Evolutionary conservation across 345 rosid genomes (phyloP), one percentile per base, ranked within the genome.

Genomic region (Linum tenue): DNA sequence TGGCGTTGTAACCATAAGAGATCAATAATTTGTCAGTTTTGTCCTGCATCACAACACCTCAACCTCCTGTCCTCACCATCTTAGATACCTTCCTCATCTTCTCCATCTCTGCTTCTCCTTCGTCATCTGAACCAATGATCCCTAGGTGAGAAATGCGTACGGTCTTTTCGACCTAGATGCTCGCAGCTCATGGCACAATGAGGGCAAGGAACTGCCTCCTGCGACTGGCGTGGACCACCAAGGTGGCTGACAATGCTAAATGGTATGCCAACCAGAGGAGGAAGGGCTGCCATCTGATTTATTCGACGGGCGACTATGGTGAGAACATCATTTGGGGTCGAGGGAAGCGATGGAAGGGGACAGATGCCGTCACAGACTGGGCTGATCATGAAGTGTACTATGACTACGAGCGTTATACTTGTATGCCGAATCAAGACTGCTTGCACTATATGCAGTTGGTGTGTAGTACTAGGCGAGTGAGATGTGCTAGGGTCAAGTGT

Each of bases 141-240:
- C 53, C 1, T 48, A 48, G 14, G 53, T 12, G 53, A 2, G 14
- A 3, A 48, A 6, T 48, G 53, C 53, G 53, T 48, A 12, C 0
- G 14, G 14, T 9, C 5, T 4, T 41, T 1, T 8, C 5, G 44
- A 41, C 0, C 44, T 8, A 41, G 9, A 4, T 41, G 9, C 1
- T 41, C 0, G 44, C 44, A 4, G 44, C 78, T 10, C 76, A 76
- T 61, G 74, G 76, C 10, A 58, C 68, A 2, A 76, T 76, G 36
- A 67, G 80, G 4, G 63, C 68, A 38, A 64, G 43, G 39, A 70
- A 79, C 0, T 68, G 68, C 0, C 70, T 74, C 3, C 69, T 67
- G 3, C 83, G 72, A 1, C 44, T 85, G n/a, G 39, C 31, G 8
- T 83, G 84, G 87, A 78, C 73, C 61, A 51, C 60, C 15, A 66